Conservation (phyloP, 352 stramenopile species). For the Phytophthora chlamydospora region DNA sequence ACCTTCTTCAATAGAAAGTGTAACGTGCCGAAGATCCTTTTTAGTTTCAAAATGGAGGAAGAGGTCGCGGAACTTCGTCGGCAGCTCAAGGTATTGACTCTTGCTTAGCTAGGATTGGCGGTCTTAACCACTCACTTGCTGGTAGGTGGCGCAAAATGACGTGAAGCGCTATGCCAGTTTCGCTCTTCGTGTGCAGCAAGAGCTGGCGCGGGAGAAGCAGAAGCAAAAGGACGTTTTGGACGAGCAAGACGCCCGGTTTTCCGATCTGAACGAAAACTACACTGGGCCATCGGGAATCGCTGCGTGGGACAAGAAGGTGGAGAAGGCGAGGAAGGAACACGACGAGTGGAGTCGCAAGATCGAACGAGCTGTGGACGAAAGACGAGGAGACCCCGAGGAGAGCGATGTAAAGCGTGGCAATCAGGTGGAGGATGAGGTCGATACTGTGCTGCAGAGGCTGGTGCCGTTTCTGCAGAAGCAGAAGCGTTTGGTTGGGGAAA, state of each 20-base stretch:
- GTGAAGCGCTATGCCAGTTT: constrained; percentile 44
- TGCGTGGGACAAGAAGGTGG: constrained; percentile 26
- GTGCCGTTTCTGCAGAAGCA: constrained; percentile 32
- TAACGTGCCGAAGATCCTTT: constrained; percentile 17
- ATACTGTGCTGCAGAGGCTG: constrained; percentile 12
- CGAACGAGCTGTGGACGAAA: constrained; percentile 12
- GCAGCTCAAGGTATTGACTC: constrained; percentile 33
- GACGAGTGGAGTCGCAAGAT: constrained; percentile 30
- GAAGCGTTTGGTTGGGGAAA: constrained; percentile 23
- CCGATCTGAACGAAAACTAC: constrained; percentile 4
- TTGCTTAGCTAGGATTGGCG: background rate
- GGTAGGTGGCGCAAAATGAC: constrained; percentile 35
- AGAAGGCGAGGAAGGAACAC: constrained; percentile 14
- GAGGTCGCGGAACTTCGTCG: constrained; percentile 26
- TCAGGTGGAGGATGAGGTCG: constrained; percentile 6
- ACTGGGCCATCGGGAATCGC: background rate
- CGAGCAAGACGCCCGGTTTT: constrained; percentile 2
- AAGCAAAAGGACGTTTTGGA: constrained; percentile 13
- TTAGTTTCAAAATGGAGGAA: constrained; percentile 31
- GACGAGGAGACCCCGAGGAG: constrained; percentile 2
- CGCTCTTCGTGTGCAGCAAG: constrained; percentile 38
- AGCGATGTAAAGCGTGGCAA: constrained; percentile 6
- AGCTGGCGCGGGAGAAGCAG: constrained; percentile 37
- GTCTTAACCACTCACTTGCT: background rate
- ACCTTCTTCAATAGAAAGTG: constrained; percentile 18